Base-by-base conservation (phyloP, 257 asterid species). In the Nicotiana obtusifolia region DNA sequence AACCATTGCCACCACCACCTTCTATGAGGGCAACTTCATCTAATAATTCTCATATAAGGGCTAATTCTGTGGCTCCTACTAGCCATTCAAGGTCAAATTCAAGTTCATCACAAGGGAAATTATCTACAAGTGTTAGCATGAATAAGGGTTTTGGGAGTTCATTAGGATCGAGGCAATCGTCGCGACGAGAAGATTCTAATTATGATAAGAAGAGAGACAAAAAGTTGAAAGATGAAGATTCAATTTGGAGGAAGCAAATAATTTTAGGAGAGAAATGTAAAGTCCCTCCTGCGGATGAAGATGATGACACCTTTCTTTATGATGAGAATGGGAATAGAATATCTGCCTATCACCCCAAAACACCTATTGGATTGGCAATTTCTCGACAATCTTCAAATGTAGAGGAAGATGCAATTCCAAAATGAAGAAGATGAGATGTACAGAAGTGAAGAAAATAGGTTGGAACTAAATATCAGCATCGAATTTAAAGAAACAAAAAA, bases 181-280 rank as follows among this genome's bases (percentile, higher is more conserved):
- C 82, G 5, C 82, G 75, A 31, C 80, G 13, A 82, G 88, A 78
- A 5, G 82, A 86, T 15, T 28, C 22, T 54, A 44, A 3, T 7
- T 3, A 54, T 22, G 65, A 62, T 4, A 69, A 57, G 16, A 88
- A 79, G 78, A 82, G 79, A 47, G 87, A 88, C 47, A 89, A 84
- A 78, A 88, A 88, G 65, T 73, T 86, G 84, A 89, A 90, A 44
- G 93, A 86, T 10, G 97, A 95, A 82, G 99, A 95, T 64, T 95
- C 97, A 52, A 80, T 95, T 10, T 95, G 98, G 99, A 95, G 89
- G 85, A 95, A 93, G 85, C 88, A 94, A 30, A 95, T 95, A n/a
- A 93, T 95, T 28, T 69, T 95, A 54, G 99, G 99, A 10, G 99
- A 95, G 82, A 90, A 90, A 81, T 92, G 97, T 86, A 90, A 85